Percentiles rank a stretch among this genome's conserved stretches.
phyloP scores from a whole-genome alignment of 352 stramenopile genomes.

The Pythium angustatum region DNA sequence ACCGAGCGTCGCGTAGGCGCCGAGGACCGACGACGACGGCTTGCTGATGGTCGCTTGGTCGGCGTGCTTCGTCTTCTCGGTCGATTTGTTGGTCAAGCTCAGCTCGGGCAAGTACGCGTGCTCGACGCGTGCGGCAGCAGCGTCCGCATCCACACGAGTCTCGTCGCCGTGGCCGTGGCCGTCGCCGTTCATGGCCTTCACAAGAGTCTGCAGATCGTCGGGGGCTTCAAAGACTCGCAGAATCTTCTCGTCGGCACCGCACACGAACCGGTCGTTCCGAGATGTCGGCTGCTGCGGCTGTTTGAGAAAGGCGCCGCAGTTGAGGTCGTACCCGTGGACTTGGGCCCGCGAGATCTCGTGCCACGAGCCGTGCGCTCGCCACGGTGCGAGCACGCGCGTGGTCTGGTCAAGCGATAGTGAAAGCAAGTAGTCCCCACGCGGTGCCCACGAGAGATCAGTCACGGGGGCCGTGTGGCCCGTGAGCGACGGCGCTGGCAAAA shows the following conservation, averaged over 20 bases:
- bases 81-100: constrained; percentile 74
- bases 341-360: constrained; percentile 75
- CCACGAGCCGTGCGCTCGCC: constrained; percentile 31
- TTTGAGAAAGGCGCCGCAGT: constrained; percentile 57
- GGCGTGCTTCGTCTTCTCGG: constrained; percentile 12
- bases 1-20: constrained; percentile 33
- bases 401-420: constrained; percentile 81
- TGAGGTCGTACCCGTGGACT: constrained; percentile 83
- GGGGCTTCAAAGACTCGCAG: constrained; percentile 76
- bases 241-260: constrained; percentile 83
- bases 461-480: constrained; percentile 59
- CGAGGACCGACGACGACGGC: too few species aligned
- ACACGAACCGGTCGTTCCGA: constrained; percentile 59
- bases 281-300: not conserved
- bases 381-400: constrained; percentile 50
- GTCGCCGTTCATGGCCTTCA: constrained; percentile 26
- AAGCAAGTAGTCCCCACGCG: constrained; percentile 58
- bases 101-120: constrained; percentile 76
- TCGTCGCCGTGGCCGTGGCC: not conserved
- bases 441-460: constrained; percentile 70
- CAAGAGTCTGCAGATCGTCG: constrained; percentile 42
- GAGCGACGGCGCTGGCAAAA: constrained; percentile 49
- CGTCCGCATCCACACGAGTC: not conserved
- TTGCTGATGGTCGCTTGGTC: not conserved
- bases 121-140: constrained; percentile 26